phyloP scores from a whole-genome alignment of 2,329 filamentous ascomycete genomes.

The Fusarium sp. region DNA sequence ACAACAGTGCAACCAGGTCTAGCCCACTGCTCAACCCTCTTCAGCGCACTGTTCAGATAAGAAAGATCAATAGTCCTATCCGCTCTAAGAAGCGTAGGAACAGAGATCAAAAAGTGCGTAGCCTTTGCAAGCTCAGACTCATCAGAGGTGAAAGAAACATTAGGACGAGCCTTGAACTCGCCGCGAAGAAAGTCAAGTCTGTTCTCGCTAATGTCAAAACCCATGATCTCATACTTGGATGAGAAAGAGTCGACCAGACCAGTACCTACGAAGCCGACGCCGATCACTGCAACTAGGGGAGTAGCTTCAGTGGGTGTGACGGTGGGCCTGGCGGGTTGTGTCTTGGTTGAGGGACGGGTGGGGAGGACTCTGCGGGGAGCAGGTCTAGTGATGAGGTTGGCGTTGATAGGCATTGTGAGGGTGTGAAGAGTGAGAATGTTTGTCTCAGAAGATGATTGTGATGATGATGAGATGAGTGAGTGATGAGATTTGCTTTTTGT shows the following conservation, averaged over 20 bases:
- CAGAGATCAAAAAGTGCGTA: conserved; percentile 64
- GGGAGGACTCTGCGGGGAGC: not conserved
- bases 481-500: not conserved
- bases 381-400: conserved; percentile 1
- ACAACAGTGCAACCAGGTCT: conserved; percentile 59
- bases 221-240: conserved; percentile 54
- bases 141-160: conserved; percentile 50
- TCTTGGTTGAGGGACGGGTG: not conserved
- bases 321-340: not conserved
- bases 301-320: conserved; percentile 4
- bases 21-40: conserved; percentile 53
- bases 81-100: conserved; percentile 60
- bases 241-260: conserved; percentile 60
- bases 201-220: conserved; percentile 57
- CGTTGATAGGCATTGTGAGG: conserved; percentile 15
- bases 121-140: conserved; percentile 53
- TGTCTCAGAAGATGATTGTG: not conserved
- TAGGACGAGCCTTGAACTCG: conserved; percentile 37
- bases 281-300: conserved; percentile 60
- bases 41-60: conserved; percentile 57
- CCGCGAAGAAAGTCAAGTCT: conserved; percentile 51
- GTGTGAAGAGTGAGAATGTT: not conserved
- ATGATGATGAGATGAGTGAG: conserved; percentile 13
- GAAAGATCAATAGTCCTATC: conserved; percentile 61
- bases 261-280: conserved; percentile 63